Conservation (phyloP, 2,329 filamentous ascomycete species). For the Rhynchosporium secalis region DNA sequence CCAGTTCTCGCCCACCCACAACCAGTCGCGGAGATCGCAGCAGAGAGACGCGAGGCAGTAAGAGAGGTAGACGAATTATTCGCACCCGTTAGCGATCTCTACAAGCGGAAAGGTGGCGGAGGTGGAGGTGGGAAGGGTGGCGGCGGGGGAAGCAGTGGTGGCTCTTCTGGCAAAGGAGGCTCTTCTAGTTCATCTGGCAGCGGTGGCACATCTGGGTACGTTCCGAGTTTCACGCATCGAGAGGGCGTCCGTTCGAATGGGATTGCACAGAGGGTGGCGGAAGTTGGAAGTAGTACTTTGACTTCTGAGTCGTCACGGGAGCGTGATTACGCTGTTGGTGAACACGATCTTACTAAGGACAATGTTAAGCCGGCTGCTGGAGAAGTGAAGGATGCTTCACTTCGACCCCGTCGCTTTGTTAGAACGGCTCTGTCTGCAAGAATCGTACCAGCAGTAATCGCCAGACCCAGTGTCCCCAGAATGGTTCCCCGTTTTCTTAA, state of each 20-base stretch:
- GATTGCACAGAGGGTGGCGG: neutral
- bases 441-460: too few relatives aligned
- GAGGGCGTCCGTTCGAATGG: neutral
- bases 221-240: constrained; percentile 25
- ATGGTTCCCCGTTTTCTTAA: constrained; percentile 6
- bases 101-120: constrained; percentile 62
- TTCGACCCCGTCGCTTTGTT: constrained; percentile 6
- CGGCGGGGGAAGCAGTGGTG: constrained; percentile 17
- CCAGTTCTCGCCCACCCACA: constrained; percentile 30
- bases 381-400: constrained; percentile 5
- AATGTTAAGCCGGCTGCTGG: constrained; percentile 5
- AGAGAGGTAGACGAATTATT: constrained; percentile 13
- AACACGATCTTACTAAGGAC: neutral
- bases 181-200: constrained; percentile 19
- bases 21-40: constrained; percentile 23
- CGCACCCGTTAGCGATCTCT: constrained; percentile 45
- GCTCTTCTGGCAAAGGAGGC: constrained; percentile 21
- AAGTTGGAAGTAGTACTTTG: constrained; percentile 28
- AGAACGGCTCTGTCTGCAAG: neutral
- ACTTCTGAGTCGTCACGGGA: neutral
- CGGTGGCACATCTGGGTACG: constrained; percentile 33
- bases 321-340: neutral
- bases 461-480: neutral
- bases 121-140: constrained; percentile 51
- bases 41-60: constrained; percentile 26